phyloP scores from a whole-genome alignment of 371 early-diverging fungal species.

The Rhizopus sp. region DNA sequence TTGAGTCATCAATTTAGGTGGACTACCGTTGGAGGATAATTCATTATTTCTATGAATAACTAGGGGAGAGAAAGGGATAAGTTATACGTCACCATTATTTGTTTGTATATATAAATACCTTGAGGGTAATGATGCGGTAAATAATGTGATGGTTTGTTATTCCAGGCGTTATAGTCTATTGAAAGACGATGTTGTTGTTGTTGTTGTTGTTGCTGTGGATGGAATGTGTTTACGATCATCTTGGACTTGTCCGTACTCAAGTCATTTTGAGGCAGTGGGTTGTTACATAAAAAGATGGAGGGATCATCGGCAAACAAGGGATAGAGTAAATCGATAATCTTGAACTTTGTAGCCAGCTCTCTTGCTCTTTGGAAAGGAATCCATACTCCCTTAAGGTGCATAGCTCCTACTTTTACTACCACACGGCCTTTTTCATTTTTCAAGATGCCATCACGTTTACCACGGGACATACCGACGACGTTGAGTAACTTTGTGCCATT shows the following conservation, averaged over 20 bases:
- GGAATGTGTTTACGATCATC: conserved; percentile 5
- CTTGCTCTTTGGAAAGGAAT: conserved; percentile 73
- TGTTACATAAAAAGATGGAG: conserved; percentile 25
- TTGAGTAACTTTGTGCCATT: conserved; percentile 89
- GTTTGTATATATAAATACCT: neutral
- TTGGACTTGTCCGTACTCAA: conserved; percentile 12
- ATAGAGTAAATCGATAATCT: conserved; percentile 68
- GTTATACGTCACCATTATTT: neutral
- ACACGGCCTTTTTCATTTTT: conserved; percentile 84
- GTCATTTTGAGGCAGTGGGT: conserved; percentile 4
- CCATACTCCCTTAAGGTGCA: conserved; percentile 92
- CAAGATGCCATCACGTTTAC: conserved; percentile 85
- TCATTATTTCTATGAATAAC: conserved; percentile 8
- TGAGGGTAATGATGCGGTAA: conserved; percentile 4
- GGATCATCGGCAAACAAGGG: conserved; percentile 80
- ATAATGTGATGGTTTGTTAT: conserved; percentile 9
- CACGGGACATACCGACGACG: conserved; percentile 85
- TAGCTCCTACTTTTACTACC: conserved; percentile 85
- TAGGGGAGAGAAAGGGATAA: neutral
- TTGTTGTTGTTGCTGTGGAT: neutral
- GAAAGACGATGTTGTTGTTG: neutral
- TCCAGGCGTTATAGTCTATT: conserved; percentile 6
- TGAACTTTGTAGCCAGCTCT: conserved; percentile 70
- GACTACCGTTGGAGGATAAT: conserved; percentile 2
- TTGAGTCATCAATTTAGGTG: conserved; percentile 6